These are phyloP conservation scores for Helianthus annuus DNA, from an alignment of 129 eudicot species.

Conservation along the genomic window DNA sequence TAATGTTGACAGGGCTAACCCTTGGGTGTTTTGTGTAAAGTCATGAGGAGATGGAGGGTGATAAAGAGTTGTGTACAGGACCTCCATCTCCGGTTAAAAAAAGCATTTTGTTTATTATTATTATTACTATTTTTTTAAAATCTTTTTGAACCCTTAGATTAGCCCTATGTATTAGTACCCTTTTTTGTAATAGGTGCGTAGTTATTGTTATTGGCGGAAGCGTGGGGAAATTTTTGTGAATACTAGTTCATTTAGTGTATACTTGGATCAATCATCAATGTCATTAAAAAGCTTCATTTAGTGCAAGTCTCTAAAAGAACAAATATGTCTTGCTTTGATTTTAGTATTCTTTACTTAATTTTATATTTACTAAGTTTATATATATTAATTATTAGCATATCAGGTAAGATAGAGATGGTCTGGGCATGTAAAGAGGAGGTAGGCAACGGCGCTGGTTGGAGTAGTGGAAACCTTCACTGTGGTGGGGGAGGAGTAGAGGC, in stretches of 20 bases:
- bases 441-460: too few relatives aligned
- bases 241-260: conserved; percentile 40
- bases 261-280: conserved; percentile 33
- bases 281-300: conserved; percentile 36
- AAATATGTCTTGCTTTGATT: not conserved
- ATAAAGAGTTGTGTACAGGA: conserved; percentile 54
- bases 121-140: not conserved
- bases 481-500: too few relatives aligned
- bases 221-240: conserved; percentile 68
- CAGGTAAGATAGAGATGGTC: too few relatives aligned
- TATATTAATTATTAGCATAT: too few relatives aligned
- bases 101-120: conserved; percentile 14
- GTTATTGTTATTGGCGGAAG: conserved; percentile 57
- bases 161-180: conserved; percentile 53
- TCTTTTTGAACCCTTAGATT: conserved; percentile 46
- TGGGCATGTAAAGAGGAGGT: too few relatives aligned
- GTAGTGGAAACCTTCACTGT: too few relatives aligned
- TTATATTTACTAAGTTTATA: too few relatives aligned
- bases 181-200: conserved; percentile 46
- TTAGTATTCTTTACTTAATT: not conserved
- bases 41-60: conserved; percentile 44
- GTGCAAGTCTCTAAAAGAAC: not conserved
- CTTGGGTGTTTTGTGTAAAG: conserved; percentile 57
- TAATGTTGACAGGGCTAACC: conserved; percentile 37
- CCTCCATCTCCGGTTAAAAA: conserved; percentile 22